Evolutionary conservation across 1,284 basidiomycete genomes (phyloP), one percentile per base, ranked within the genome.

Genomic region (Ceratobasidium sp.): DNA sequence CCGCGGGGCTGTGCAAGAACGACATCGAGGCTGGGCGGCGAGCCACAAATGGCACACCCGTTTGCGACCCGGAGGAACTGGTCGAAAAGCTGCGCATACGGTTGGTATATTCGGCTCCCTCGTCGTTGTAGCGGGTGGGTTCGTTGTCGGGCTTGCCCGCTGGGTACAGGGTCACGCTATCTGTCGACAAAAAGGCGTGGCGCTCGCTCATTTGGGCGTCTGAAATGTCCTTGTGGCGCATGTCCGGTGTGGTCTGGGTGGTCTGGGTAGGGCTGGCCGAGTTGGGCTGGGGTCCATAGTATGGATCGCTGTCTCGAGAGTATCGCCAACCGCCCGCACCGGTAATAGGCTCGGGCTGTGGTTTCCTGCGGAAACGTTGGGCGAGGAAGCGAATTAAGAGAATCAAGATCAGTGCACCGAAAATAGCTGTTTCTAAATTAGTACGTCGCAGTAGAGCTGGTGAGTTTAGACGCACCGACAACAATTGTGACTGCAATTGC

Each of bases 1-100:
- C 68, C 9, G 54, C 27, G 11, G 68, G 68, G 54, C 68, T 71
- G 37, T 71, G 54, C 41, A 71, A 59, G 22, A 71, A 71, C 14
- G 68, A 71, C 68, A 71, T 58, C 13, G 58, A n/a, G 34, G 22
- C 16, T 9, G 68, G 68, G 2, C 68, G 68, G n/a, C 54, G 54
- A 16, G 54, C 22, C 7, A 59, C 53, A 31, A 54, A 71, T n/a
- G 68, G 68, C 39, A 27, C 37, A 13, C 41, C 27, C 16, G 54
- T 27, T 9, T 59, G 54, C 0, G 68, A 59, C 19, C 34, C 65
- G 8, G 54, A 58, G 14, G 58, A 61, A 24, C 54, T 71, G 0
- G 53, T 39, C 41, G 58, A 61, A 41, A 71, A 34, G 41, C 68
- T 58, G 1, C 68, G 65, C 37, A n/a, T 31, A 9, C 65, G 51